Evolutionary conservation across 768 basidiomycete species (phyloP).

Genomic region (Cystofilobasidium capitatum): DNA sequence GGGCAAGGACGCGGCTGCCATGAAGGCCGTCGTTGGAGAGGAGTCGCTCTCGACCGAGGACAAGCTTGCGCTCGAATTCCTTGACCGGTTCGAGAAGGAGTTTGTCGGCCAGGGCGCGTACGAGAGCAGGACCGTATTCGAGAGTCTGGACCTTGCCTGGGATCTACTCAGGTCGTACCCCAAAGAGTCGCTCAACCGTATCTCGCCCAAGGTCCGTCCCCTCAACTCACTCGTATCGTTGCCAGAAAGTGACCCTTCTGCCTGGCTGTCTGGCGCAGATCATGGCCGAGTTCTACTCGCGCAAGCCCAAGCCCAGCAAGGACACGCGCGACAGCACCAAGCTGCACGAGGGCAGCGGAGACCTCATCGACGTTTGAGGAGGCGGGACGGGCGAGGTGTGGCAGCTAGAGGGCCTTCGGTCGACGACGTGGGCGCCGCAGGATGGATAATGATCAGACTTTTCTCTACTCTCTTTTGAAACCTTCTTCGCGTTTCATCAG

Average conservation of each 20-base stretch:
- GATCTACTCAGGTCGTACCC: conserved; percentile 94
- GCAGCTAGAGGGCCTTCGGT: too few species aligned
- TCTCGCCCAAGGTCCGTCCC: conserved; percentile 64
- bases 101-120: conserved; percentile 96
- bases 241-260: too few species aligned
- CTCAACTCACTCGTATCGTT: not conserved
- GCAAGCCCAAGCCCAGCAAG: conserved; percentile 28
- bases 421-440: too few species aligned
- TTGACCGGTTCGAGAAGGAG: conserved; percentile 93
- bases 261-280: conserved; percentile 10
- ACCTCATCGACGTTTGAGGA: not conserved
- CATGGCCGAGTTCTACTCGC: conserved; percentile 31
- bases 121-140: conserved; percentile 91
- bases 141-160: conserved; percentile 96
- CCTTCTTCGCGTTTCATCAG: too few species aligned
- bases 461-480: too few species aligned
- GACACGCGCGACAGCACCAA: conserved; percentile 16
- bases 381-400: not conserved
- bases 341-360: not conserved
- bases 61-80: conserved; percentile 90
- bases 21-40: conserved; percentile 99
- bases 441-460: too few species aligned
- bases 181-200: conserved; percentile 94
- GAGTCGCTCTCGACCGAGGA: conserved; percentile 91
- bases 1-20: conserved; percentile 82